Percentiles rank a stretch among this genome's conserved stretches.
Conservation (phyloP, 2,329 filamentous ascomycete species). For the Trichoderma endophyticum region DNA sequence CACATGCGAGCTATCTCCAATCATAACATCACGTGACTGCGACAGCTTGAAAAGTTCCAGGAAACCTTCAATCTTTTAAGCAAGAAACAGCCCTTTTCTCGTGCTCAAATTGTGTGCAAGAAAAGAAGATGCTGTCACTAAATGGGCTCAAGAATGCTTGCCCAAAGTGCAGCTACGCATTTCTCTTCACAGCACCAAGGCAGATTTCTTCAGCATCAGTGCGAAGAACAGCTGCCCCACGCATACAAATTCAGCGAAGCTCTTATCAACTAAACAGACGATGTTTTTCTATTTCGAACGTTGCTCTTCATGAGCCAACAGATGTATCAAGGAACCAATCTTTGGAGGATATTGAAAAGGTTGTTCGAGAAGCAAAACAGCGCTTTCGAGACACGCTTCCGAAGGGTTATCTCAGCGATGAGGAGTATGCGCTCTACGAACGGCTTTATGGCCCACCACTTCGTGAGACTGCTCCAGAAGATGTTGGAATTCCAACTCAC, state of each 20-base stretch:
- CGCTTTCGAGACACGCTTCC: conserved; percentile 76
- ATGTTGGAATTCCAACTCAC: conserved; percentile 50
- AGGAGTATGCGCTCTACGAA: conserved; percentile 74
- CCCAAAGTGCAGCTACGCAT: conserved; percentile 27
- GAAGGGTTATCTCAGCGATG: conserved; percentile 62
- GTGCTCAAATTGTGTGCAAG: conserved; percentile 22
- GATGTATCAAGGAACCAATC: background rate
- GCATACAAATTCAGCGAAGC: conserved; percentile 24
- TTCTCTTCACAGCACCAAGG: conserved; percentile 19
- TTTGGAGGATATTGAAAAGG: conserved; percentile 50
- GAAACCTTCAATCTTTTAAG: background rate
- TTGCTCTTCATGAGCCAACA: conserved; percentile 24
- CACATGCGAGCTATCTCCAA: conserved; percentile 18
- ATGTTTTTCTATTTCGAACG: conserved; percentile 31
- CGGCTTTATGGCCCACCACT: conserved; percentile 76
- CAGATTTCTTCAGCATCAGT: conserved; percentile 22
- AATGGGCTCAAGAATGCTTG: conserved; percentile 35
- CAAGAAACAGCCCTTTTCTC: conserved; percentile 13
- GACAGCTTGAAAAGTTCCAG: conserved; percentile 27
- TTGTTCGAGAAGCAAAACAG: conserved; percentile 69
- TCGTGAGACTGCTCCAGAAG: conserved; percentile 57
- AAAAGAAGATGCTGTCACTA: conserved; percentile 34
- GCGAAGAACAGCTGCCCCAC: conserved; percentile 22
- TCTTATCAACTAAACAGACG: conserved; percentile 24
- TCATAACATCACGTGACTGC: conserved; percentile 30